Base-by-base conservation (phyloP, 2,329 filamentous ascomycete species). In the Aspergillus bombycis region DNA sequence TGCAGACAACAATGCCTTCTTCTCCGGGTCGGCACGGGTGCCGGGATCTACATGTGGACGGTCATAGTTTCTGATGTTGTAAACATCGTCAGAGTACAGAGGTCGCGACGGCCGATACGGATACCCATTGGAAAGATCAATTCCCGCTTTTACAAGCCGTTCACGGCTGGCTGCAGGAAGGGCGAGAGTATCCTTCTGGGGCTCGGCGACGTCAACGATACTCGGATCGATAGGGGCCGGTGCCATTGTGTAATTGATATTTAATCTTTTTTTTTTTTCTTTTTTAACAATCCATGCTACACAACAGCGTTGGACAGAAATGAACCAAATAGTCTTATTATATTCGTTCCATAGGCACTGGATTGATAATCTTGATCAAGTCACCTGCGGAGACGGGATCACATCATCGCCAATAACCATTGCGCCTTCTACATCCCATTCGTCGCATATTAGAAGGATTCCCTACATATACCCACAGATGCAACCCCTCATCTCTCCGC, bases 101-200 rank as follows among this genome's bases (percentile, higher is more conserved):
- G 90, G 90, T 55, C 83, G 83, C 0, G 86, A 84, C 1, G 89
- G 89, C 0, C 89, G 85, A 69, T 92, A 91, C 0, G 90, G 90
- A 67, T 92, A 92, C 0, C 90, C 90, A 1, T 86, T 78, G 0
- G 88, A 89, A 2, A 92, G 80, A 71, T 93, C 89, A 59, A 92
- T 84, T 1, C 88, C 89, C 0, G 88, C 89, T 65, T 90, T 91
- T 68, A 87, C 85, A 0, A 92, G 81, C 4, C 90, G 83, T 56
- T 82, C 79, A 1, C 83, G 81, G 1, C 89, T 79, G 1, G 84
- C 69, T 11, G 81, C 81, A 3, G 90, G 90, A 8, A 92, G 79
- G 1, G 81, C 83, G 1, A 93, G 80, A 0, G 79, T 88, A 71
- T 91, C 88, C 70, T 91, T 92, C 65, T 78, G 83, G 0, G 85